These are phyloP conservation scores for Globisporangium yorkense DNA, from an alignment of 352 stramenopile species.

Conservation along the genomic window DNA sequence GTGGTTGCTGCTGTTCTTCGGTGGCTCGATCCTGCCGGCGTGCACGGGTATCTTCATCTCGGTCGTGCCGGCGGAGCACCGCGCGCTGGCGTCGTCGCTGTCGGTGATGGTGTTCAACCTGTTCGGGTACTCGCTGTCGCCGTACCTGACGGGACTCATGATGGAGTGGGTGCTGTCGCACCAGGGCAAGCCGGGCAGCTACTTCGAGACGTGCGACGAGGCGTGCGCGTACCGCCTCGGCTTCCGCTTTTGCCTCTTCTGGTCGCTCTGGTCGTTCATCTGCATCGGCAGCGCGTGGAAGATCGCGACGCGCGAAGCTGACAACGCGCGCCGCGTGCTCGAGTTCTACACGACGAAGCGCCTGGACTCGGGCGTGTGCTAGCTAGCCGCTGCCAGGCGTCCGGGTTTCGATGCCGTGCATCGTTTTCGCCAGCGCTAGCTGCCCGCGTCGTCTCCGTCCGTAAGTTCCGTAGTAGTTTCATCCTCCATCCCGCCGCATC, in stretches of 20 bases:
- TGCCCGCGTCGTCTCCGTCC: no score
- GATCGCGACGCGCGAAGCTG: slow-evolving; percentile 41
- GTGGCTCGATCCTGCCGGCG: slow-evolving; percentile 68
- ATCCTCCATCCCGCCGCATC: not conserved
- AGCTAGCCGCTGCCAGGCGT: not conserved
- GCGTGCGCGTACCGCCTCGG: slow-evolving; percentile 74
- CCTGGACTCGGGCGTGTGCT: not conserved
- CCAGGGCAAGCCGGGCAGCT: slow-evolving; percentile 45
- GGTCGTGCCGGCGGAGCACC: slow-evolving; percentile 65
- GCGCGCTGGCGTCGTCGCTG: slow-evolving; percentile 70
- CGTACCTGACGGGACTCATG: slow-evolving; percentile 69
- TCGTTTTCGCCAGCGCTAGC: no score
- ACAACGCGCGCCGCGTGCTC: slow-evolving; percentile 48
- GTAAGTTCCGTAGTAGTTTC: not conserved
- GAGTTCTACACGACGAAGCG: slow-evolving; percentile 42
- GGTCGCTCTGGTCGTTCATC: slow-evolving; percentile 74
- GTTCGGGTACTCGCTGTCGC: slow-evolving; percentile 72
- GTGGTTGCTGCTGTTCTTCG: slow-evolving; percentile 81
- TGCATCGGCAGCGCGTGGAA: slow-evolving; percentile 59
- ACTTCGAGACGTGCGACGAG: slow-evolving; percentile 75
- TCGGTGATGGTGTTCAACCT: slow-evolving; percentile 84
- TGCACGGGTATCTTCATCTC: slow-evolving; percentile 86
- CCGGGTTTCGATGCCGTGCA: no score
- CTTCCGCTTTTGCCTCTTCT: slow-evolving; percentile 79
- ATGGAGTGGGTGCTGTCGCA: slow-evolving; percentile 78